Base-by-base conservation (phyloP, 1,284 basidiomycete species). In the Melampsora larici-populina region DNA sequence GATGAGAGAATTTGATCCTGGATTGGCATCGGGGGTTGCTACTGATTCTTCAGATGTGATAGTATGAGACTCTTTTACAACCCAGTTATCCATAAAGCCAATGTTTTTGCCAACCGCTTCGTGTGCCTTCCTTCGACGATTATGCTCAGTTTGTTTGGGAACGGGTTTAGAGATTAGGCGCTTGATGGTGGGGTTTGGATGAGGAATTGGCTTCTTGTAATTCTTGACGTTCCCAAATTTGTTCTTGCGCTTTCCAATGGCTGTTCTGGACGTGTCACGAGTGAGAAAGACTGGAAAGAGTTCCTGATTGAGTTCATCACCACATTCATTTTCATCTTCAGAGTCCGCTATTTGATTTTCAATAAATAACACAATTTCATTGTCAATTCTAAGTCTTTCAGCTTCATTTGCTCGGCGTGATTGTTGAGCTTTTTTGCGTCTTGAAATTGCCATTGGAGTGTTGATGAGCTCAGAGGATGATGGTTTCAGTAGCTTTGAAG, bases 11-110 rank as follows among this genome's bases (percentile, higher is more conserved):
- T n/a, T n/a, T n/a, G n/a, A n/a, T n/a, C n/a, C n/a, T n/a, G n/a
- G n/a, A n/a, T n/a, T n/a, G n/a, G n/a, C n/a, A n/a, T n/a, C n/a
- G n/a, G n/a, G n/a, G n/a, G n/a, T n/a, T n/a, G n/a, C n/a, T n/a
- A n/a, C n/a, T n/a, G n/a, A n/a, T n/a, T n/a, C n/a, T n/a, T n/a
- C n/a, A n/a, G n/a, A n/a, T n/a, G n/a, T n/a, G n/a, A n/a, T n/a
- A n/a, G n/a, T n/a, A n/a, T n/a, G n/a, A n/a, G n/a, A n/a, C n/a
- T n/a, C n/a, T n/a, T n/a, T n/a, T n/a, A n/a, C n/a, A 21, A 73
- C 58, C n/a, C 49, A 73, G 2, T 73, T 62, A 31, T 43, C 13
- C 70, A 73, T 73, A 21, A 64, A 46, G 46, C 64, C 64, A 11
- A 63, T 63, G 43, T 73, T 73, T n/a, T 4, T 18, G 1, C 70